A percentile compares a stretch with the other conserved stretches of the same genome.
These are phyloP conservation scores for Puccinia horiana DNA, from an alignment of 1,284 basidiomycete species.

Conservation along the genomic window DNA sequence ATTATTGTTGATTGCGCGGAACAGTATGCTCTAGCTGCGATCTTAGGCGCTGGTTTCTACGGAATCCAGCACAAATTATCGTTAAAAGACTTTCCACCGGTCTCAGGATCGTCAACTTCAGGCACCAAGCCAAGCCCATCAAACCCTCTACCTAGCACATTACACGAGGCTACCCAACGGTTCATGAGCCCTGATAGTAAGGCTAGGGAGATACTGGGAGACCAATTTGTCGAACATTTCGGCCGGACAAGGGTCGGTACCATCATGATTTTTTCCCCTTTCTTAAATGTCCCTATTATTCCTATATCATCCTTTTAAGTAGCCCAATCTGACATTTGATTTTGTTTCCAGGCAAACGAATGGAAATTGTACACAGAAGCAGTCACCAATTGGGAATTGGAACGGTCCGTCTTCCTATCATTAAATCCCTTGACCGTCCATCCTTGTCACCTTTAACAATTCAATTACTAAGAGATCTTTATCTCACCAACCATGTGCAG, in stretches of 20 bases:
- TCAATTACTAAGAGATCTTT: not conserved
- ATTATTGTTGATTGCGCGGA: not conserved
- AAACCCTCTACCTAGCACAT: constrained; percentile 23
- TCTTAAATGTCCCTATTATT: not conserved
- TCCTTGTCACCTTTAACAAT: not conserved
- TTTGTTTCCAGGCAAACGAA: constrained; percentile 31
- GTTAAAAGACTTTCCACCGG: constrained; percentile 17
- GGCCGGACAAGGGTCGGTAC: constrained; percentile 34
- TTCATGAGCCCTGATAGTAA: constrained; percentile 47
- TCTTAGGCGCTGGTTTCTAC: constrained; percentile 36
- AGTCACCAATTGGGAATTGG: constrained; percentile 49
- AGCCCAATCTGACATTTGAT: not conserved
- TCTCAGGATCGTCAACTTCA: not conserved
- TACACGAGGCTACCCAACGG: constrained; percentile 32
- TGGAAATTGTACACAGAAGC: constrained; percentile 46
- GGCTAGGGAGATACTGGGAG: constrained; percentile 29
- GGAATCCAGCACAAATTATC: constrained; percentile 27
- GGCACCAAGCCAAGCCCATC: not conserved
- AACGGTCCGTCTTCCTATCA: constrained; percentile 23
- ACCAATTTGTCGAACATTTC: constrained; percentile 42
- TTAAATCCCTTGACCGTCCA: not conserved
- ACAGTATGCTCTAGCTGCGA: constrained; percentile 41
- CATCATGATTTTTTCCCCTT: not conserved
- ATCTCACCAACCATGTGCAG: not conserved
- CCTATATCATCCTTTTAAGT: not conserved